A percentile compares a stretch with the other conserved stretches of the same genome.
Conservation (phyloP, 257 asterid genomes). For the Parsonsia alboflavescens region DNA sequence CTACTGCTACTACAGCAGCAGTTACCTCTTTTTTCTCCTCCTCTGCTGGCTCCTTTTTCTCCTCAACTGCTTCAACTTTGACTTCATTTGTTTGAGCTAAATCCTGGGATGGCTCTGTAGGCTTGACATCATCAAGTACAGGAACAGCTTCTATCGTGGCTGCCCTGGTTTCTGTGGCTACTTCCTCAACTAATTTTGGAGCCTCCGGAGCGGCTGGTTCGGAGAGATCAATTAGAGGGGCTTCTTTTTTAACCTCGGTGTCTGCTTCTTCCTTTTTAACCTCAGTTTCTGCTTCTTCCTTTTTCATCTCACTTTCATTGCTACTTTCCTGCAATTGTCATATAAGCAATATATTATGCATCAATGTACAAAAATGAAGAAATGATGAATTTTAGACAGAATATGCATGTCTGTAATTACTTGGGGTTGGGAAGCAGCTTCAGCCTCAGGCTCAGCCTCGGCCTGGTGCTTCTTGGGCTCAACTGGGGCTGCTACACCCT, state of each 20-base stretch:
- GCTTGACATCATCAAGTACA: slow-evolving; percentile 14
- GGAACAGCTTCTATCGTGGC: slow-evolving; percentile 11
- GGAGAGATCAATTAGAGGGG: slow-evolving; percentile 34
- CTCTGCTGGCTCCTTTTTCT: not conserved
- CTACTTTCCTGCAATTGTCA: slow-evolving; percentile 38
- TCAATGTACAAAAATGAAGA: not conserved
- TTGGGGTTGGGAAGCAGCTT: slow-evolving; percentile 24
- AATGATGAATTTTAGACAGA: not conserved
- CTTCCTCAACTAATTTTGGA: slow-evolving; percentile 30
- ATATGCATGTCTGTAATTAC: slow-evolving; percentile 13
- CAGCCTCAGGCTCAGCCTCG: slow-evolving; percentile 28
- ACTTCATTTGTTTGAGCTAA: slow-evolving; percentile 15
- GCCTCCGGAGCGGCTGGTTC: slow-evolving; percentile 40
- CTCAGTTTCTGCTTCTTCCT: slow-evolving; percentile 23
- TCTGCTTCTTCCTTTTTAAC: slow-evolving; percentile 30
- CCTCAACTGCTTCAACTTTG: slow-evolving; percentile 24
- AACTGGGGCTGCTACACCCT: slow-evolving; percentile 34
- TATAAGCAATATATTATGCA: too few species aligned
- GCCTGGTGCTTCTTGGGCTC: slow-evolving; percentile 37
- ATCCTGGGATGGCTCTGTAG: slow-evolving; percentile 24
- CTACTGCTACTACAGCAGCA: not conserved
- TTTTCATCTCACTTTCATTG: slow-evolving; percentile 31
- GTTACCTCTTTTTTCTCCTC: slow-evolving; percentile 22
- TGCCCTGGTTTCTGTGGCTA: slow-evolving; percentile 18
- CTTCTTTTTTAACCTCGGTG: slow-evolving; percentile 32